Evolutionary conservation across 129 eudicot species (phyloP), one percentile per base, ranked within the genome.

Genomic region (Centella asiatica): DNA sequence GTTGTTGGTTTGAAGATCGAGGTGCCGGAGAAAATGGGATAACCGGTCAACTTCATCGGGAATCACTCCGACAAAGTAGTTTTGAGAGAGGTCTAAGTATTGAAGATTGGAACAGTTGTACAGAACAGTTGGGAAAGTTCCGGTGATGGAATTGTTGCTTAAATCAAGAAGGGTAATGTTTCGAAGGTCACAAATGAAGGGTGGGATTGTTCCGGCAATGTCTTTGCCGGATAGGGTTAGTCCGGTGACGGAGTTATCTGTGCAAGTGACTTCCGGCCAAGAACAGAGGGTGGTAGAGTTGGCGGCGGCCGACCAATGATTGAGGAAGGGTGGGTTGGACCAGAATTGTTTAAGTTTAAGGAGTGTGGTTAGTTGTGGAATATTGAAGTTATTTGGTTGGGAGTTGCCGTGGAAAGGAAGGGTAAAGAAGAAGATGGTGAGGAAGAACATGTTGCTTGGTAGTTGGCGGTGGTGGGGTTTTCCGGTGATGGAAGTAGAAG

Each of bases 201-300:
- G 72, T 20, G 93, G 93, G 62, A 84, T 72, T 13, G 67, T 18
- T 19, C 65, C 75, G n/a, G 69, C 11, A 71, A 83, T 72, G 66
- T 57, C 34, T 2, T 5, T 37, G 17, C 76, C 1, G 31, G 1
- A 0, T 44, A 87, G n/a, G 14, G 13, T 32, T 60, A 87, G 51
- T 5, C 72, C 57, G 33, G 86, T 83, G 68, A 83, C 66, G 15
- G 73, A 48, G 39, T 73, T 44, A 36, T 31, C 44, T 11, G 69
- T 49, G 68, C 95, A 87, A 5, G 47, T 78, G 72, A 87, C 77
- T 78, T 76, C 95, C 3, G 85, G 78, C 95, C 95, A 87, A 17
- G 63, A 45, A 69, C 95, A 87, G 59, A 52, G 71, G n/a, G 26
- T 14, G 26, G 27, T 8, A 19, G 70, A 65, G 20, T 37, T 65